A percentile compares a stretch with the other conserved stretches of the same genome.
Evolutionary conservation across 2,329 filamentous ascomycete genomes (phyloP).

Genomic region (Aspergillus carbonarius): DNA sequence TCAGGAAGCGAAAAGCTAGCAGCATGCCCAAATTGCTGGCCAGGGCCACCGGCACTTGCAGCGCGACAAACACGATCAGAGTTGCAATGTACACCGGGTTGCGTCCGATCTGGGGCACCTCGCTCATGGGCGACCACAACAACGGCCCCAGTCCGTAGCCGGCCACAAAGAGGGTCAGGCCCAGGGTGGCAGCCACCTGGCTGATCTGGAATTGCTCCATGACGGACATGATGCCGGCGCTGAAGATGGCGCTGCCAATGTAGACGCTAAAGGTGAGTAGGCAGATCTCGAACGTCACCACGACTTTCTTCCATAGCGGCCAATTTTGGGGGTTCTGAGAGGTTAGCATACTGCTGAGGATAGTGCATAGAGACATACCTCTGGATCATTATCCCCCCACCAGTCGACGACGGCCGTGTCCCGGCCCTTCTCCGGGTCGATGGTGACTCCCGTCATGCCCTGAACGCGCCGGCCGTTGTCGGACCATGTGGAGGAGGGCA

Average conservation of each 20-base stretch:
- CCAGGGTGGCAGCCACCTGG: conserved; percentile 40
- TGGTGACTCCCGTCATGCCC: conserved; percentile 40
- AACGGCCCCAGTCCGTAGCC: conserved; percentile 52
- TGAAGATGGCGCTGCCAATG: conserved; percentile 52
- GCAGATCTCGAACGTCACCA: conserved; percentile 49
- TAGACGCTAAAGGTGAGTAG: conserved; percentile 53
- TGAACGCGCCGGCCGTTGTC: conserved; percentile 31
- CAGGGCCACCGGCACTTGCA: conserved; percentile 48
- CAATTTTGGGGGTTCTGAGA: conserved; percentile 48
- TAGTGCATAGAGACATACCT: conserved; percentile 24
- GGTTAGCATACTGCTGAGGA: background rate
- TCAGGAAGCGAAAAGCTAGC: conserved; percentile 51
- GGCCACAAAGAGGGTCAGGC: conserved; percentile 50
- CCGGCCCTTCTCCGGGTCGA: conserved; percentile 55
- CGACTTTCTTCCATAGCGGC: conserved; percentile 43
- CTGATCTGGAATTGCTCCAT: conserved; percentile 43
- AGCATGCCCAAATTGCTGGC: conserved; percentile 52
- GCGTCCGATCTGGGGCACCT: conserved; percentile 51
- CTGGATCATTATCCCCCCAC: conserved; percentile 48
- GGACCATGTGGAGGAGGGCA: conserved; percentile 15
- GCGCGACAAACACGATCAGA: conserved; percentile 48
- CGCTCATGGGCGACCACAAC: conserved; percentile 44
- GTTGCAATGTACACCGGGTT: conserved; percentile 51
- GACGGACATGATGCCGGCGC: conserved; percentile 43
- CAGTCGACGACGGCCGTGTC: conserved; percentile 53